Percentiles rank a stretch among this genome's conserved stretches.
phyloP scores from a whole-genome alignment of 345 rosid species.

The Arabidopsis thaliana region TAIR10.1 NC_003076.8:24641501-24642000 shows the following conservation, averaged over 20 bases:
- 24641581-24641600: neutral
- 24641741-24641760: slow-evolving; percentile 18
- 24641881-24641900: slow-evolving; percentile 24
- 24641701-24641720: neutral
- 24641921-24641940: slow-evolving; percentile 47
- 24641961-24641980: slow-evolving; percentile 32
- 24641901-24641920: slow-evolving; percentile 17
- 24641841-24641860: neutral
- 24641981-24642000: slow-evolving; percentile 44
- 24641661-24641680: neutral
- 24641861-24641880: neutral
- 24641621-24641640: neutral
- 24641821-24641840: slow-evolving; percentile 14
- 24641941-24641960: slow-evolving; percentile 41
- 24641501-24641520: too few relatives aligned
- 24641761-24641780: neutral
- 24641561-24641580: neutral
- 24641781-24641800: neutral
- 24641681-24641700: neutral
- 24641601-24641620: neutral
- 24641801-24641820: slow-evolving; percentile 11
- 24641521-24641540: neutral
- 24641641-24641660: neutral
- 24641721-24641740: slow-evolving; percentile 1
- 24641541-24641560: neutral